Percentiles rank a stretch among this genome's conserved stretches.
phyloP scores from a whole-genome alignment of 495 filamentous ascomycete species.

The Tuber brumale region DNA sequence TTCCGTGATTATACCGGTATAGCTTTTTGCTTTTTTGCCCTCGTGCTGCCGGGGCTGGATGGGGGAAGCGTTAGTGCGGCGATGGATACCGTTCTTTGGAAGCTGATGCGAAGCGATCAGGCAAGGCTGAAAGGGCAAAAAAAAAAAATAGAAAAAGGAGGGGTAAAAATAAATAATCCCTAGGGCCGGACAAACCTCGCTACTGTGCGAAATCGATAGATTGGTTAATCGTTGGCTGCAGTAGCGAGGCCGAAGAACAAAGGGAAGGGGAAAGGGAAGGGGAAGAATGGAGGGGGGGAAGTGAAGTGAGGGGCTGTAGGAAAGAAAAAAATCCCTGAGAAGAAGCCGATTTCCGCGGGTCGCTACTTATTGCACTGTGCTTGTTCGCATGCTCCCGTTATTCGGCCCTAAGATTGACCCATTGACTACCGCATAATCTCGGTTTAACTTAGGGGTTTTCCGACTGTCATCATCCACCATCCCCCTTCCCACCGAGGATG shows the following conservation, averaged over 20 bases:
- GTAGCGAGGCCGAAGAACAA: background rate
- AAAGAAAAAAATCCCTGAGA: background rate
- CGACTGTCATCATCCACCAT: background rate
- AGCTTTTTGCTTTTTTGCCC: background rate
- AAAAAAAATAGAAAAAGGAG: background rate
- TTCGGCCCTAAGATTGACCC: background rate
- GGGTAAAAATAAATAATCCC: background rate
- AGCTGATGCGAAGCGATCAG: background rate
- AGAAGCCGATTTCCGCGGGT: background rate
- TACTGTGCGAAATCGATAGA: background rate
- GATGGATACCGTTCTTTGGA: slow-evolving; percentile 5
- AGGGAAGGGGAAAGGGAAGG: background rate
- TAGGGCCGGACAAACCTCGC: background rate
- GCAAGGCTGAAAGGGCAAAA: slow-evolving; percentile 1
- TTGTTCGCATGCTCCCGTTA: background rate
- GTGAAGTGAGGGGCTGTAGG: background rate
- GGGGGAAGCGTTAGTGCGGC: background rate
- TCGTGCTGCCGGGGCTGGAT: background rate
- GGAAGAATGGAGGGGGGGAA: background rate
- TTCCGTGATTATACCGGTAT: background rate
- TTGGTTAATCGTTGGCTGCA: background rate
- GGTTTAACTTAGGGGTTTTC: background rate
- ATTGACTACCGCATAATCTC: background rate
- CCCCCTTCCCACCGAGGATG: background rate
- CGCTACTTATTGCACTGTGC: background rate